phyloP scores from a whole-genome alignment of 2,329 filamentous ascomycete species.

The Eurotiales sp. region DNA sequence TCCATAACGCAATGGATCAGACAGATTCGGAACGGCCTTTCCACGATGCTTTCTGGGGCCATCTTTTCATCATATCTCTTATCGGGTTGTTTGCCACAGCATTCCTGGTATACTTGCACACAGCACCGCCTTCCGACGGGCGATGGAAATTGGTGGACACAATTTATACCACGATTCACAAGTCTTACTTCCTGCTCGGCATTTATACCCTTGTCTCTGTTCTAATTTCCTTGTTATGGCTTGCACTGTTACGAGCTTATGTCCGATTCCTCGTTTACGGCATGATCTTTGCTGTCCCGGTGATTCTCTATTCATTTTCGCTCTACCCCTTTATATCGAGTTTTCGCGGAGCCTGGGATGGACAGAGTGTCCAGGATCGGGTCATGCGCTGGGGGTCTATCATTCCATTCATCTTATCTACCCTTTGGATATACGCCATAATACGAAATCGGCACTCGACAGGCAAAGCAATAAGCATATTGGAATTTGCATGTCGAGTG shows the following conservation, averaged over 20 bases:
- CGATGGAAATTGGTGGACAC: conserved; percentile 76
- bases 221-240: conserved; percentile 83
- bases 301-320: conserved; percentile 83
- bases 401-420: conserved; percentile 67
- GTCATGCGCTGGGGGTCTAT: conserved; percentile 85
- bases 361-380: conserved; percentile 76
- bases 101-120: conserved; percentile 86
- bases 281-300: conserved; percentile 78
- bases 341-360: conserved; percentile 72
- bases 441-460: conserved; percentile 76
- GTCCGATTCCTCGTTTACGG: conserved; percentile 76
- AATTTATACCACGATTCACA: conserved; percentile 82
- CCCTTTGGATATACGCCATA: conserved; percentile 80
- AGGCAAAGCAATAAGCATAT: conserved; percentile 76
- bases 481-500: conserved; percentile 89
- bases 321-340: conserved; percentile 89
- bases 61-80: conserved; percentile 79
- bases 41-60: conserved; percentile 89
- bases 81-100: conserved; percentile 84
- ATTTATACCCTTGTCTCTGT: conserved; percentile 89
- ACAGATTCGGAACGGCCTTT: conserved; percentile 65
- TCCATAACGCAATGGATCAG: conserved; percentile 55
- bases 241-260: conserved; percentile 82
- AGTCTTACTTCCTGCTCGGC: conserved; percentile 83
- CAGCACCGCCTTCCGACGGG: conserved; percentile 64